Evolutionary conservation across 192 early-diverging fungal species (phyloP), one percentile per base, ranked within the genome.

Genomic region (Coemansia sp.): DNA sequence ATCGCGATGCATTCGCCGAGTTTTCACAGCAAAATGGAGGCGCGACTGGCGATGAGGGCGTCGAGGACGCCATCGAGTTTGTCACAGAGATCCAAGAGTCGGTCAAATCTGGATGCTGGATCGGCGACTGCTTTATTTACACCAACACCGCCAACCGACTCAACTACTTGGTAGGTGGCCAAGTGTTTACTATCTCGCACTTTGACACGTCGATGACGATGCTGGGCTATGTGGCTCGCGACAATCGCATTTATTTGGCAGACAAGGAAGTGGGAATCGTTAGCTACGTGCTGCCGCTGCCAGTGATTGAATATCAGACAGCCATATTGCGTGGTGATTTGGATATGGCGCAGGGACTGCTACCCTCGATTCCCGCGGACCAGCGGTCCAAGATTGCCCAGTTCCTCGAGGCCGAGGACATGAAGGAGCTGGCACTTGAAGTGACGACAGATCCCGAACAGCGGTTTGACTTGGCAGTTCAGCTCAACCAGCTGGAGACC

Each of bases 91-190:
- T 99, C 67, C 77, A 80, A 48, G 97, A 98, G 75, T 87, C 84
- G 80, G 90, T 99, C 34, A 92, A 92, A 71, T 95, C 96, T 6
- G 98, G 96, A 27, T 87, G 87, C 69, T 99, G 98, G 98, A 93
- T 98, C 53, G 98, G 98, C 53, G 98, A 99, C 80, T 98, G 97
- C 75, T 98, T 99, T 72, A 98, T 99, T 64, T 99, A 98, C 85
- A 94, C 94, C 19, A 95, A 93, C 73, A 75, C 86, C 11, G 85
- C 86, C 66, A 97, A 97, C 80, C 90, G 97, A 29, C 85, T 99
- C 66, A 96, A 93, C 84, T 99, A 99, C 72, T 81, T 99, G 38
- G 97, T 99, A 6, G 97, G 98, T 60, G 91, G 87, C 2, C 94
- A 96, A 79, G 89, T 91, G 19, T 94, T 94, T 29, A 98, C 96